Evolutionary conservation across 176 grass and related monocot genomes (phyloP).

Genomic region (Melocanna baccifera): DNA sequence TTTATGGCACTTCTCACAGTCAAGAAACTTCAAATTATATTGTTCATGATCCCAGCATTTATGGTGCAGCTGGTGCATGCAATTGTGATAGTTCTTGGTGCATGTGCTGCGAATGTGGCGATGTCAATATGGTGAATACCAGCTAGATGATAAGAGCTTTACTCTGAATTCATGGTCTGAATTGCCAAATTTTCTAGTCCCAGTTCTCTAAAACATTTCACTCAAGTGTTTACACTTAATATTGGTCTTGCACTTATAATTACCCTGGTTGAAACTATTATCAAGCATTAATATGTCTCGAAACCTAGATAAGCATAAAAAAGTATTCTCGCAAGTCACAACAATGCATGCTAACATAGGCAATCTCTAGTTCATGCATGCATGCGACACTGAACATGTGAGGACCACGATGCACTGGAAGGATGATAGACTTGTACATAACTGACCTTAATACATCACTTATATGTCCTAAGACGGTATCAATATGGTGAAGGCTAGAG

Average conservation of each 20-base stretch:
- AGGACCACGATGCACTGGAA: neutral
- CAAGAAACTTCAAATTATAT: neutral
- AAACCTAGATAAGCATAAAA: neutral
- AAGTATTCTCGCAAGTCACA: neutral
- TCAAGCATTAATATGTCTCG: neutral
- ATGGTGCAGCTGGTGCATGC: neutral
- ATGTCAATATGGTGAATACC: conserved; percentile 7
- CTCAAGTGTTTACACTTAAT: neutral
- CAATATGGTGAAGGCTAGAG: neutral
- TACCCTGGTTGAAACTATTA: neutral
- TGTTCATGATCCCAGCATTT: neutral
- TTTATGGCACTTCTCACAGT: neutral
- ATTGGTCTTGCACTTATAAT: conserved; percentile 2
- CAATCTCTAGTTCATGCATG: neutral
- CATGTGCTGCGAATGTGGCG: neutral
- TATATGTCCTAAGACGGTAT: neutral
- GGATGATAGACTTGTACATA: neutral
- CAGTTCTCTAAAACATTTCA: conserved; percentile 2
- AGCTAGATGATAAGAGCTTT: neutral
- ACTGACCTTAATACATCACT: neutral
- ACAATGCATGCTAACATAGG: neutral
- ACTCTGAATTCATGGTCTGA: neutral
- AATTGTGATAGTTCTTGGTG: neutral
- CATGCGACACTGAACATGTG: neutral
- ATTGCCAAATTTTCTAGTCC: neutral